A percentile compares a stretch with the other conserved stretches of the same genome.
phyloP scores from a whole-genome alignment of 2,329 filamentous ascomycete genomes.

The Aspergillus pseudoterreus region DNA sequence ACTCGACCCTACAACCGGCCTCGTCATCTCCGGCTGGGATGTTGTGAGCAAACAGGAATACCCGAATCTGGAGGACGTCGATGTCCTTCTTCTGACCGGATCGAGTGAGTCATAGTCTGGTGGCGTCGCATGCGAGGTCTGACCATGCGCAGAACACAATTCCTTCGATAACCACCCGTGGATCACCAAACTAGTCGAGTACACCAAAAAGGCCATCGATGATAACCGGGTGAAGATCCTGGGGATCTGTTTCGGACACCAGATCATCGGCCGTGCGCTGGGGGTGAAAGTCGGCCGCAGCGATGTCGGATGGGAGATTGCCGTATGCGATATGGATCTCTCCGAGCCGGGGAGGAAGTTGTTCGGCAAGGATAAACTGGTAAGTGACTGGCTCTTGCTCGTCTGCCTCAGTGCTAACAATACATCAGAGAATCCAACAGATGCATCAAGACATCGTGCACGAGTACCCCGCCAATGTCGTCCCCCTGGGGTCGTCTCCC shows the following conservation, averaged over 20 bases:
- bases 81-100: constrained; percentile 80
- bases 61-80: constrained; percentile 68
- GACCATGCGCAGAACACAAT: constrained; percentile 58
- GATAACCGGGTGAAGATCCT: constrained; percentile 66
- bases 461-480: constrained; percentile 58
- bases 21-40: constrained; percentile 65
- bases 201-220: constrained; percentile 57
- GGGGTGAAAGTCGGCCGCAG: constrained; percentile 65
- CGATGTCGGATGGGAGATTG: constrained; percentile 74
- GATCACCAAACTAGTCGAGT: constrained; percentile 72
- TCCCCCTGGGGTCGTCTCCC: constrained; percentile 61
- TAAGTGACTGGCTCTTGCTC: constrained; percentile 30
- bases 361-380: constrained; percentile 63
- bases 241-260: constrained; percentile 83
- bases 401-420: neutral
- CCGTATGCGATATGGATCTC: constrained; percentile 66
- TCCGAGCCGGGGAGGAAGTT: constrained; percentile 67
- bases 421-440: constrained; percentile 59
- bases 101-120: constrained; percentile 48
- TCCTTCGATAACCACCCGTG: constrained; percentile 71
- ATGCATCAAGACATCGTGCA: constrained; percentile 81
- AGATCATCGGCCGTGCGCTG: constrained; percentile 73
- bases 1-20: constrained; percentile 34
- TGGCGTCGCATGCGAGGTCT: neutral
- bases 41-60: constrained; percentile 67